Base-by-base conservation (phyloP, 768 basidiomycete species). In the Hygrocybe coccinea region DNA sequence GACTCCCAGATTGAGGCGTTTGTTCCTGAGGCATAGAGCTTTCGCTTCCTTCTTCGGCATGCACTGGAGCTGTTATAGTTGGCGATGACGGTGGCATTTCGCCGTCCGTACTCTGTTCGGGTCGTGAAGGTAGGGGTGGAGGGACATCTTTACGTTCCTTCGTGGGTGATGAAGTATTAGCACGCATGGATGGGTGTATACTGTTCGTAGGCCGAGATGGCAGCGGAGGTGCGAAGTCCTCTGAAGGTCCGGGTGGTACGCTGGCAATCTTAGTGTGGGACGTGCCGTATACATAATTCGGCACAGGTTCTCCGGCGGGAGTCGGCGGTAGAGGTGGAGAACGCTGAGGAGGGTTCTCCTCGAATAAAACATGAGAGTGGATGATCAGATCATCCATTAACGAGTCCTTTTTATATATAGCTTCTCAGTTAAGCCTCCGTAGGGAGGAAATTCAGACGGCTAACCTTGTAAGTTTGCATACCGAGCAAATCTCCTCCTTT, bases 381-480 rank as follows among this genome's bases (percentile, higher is more conserved):
- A 74, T 79, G 60, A 97, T 92, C 29, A 97, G 71, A 66, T 94
- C 91, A 66, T 94, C 93, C 81, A 94, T 87, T 14, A 94, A 71
- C 0, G 74, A 69, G 56, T 79, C 79, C 72, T 75, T 19, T 3
- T 36, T 17, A n/a, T n/a, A n/a, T n/a, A n/a, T 8, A 33, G 19
- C 11, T 15, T 6, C 22, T 25, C 5, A 14, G 15, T 35, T 12
- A 44, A 49, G 15, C 14, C 21, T 17, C 14, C 24, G 3, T 25
- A 17, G 37, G n/a, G 9, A 38, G n/a, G 22, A 25, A 15, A 25
- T 29, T 33, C 46, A 53, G 55, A 11, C 15, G 39, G 48, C 59
- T 41, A 59, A 92, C 91, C 83, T 93, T 95, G 65, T 71, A 76
- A 14, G 76, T 75, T 62, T 88, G 85, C n/a, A 94, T 79, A 54